Evolutionary conservation across 257 asterid species (phyloP), one percentile per base, ranked within the genome.

Genomic region (Solanum acaule): DNA sequence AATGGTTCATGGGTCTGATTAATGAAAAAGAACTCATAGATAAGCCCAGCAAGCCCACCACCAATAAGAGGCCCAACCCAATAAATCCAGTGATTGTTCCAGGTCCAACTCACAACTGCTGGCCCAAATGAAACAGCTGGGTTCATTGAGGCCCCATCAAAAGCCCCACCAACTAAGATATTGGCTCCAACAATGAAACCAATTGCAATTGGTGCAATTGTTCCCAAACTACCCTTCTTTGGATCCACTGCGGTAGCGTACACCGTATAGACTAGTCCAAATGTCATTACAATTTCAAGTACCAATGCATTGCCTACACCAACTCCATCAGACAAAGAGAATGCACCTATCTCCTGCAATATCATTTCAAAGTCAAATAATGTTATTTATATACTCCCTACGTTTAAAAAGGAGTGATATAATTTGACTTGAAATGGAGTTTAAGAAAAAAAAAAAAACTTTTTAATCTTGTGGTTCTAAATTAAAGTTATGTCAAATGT

Each of bases 191-290:
- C 94, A 37, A 91, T 91, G 89, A 93, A 92, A 88, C 93, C 93
- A 67, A 90, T 91, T 0, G 94, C 94, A 46, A 93, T 87, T 10
- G 94, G 94, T 49, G 94, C 94, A 5, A 91, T 93, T 1, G 87
- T 91, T 86, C 94, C 94, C 87, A 93, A 59, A 40, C 56, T 85
- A 22, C 93, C 93, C 91, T 34, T 91, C 89, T 93, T 91, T 20
- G 94, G 94, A 81, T 93, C 94, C 83, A 91, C 77, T 29, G 93
- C 95, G 34, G 95, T 93, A 40, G 93, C 95, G 88, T 91, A 91
- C 37, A 93, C 93, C 1, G 94, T 93, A 88, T 93, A 91, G 23
- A 93, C 93, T 1, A 93, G 88, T 10, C 93, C 93, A 75, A 93
- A 90, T 2, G 95, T 93, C 94, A 93, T 88, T 87, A 91, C 93